phyloP scores from a whole-genome alignment of 192 early-diverging fungal species.

The Geranomyces variabilis region DNA sequence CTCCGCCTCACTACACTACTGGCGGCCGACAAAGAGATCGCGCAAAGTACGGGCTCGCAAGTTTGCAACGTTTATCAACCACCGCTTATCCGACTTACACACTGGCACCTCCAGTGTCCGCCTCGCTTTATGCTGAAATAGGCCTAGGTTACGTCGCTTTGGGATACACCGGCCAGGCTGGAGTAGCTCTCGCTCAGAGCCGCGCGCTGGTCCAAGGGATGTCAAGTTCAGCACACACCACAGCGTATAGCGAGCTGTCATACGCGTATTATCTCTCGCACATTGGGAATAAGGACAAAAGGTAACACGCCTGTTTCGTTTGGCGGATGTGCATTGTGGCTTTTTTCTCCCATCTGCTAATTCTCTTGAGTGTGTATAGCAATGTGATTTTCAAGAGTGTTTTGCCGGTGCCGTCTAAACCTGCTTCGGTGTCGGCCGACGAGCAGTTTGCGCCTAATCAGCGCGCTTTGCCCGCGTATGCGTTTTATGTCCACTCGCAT shows the following conservation, averaged over 20 bases:
- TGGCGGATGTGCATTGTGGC: too few relatives aligned
- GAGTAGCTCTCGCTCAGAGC: slow-evolving; percentile 55
- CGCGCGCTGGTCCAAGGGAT: slow-evolving; percentile 44
- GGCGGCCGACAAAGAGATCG: slow-evolving; percentile 28
- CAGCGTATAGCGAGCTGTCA: slow-evolving; percentile 48
- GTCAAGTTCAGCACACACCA: slow-evolving; percentile 29
- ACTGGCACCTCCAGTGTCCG: slow-evolving; percentile 49
- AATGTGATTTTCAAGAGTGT: slow-evolving; percentile 26
- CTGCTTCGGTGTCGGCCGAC: slow-evolving; percentile 32
- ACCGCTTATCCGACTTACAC: too few relatives aligned
- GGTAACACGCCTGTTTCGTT: too few relatives aligned
- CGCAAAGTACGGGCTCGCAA: slow-evolving; percentile 38
- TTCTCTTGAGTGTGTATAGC: neutral
- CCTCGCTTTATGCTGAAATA: slow-evolving; percentile 52
- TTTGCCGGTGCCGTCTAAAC: slow-evolving; percentile 22
- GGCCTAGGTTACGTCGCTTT: slow-evolving; percentile 60
- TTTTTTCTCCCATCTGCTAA: slow-evolving; percentile 26
- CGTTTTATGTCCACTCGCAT: slow-evolving; percentile 13
- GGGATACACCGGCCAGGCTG: slow-evolving; percentile 78
- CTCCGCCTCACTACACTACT: slow-evolving; percentile 60
- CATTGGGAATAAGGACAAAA: slow-evolving; percentile 64
- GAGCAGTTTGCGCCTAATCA: slow-evolving; percentile 36
- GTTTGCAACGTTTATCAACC: neutral
- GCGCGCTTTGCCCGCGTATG: slow-evolving; percentile 8
- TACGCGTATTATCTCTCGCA: slow-evolving; percentile 61